Evolutionary conservation across 352 stramenopile species (phyloP), one percentile per base, ranked within the genome.

Genomic region (Porosira glacialis): DNA sequence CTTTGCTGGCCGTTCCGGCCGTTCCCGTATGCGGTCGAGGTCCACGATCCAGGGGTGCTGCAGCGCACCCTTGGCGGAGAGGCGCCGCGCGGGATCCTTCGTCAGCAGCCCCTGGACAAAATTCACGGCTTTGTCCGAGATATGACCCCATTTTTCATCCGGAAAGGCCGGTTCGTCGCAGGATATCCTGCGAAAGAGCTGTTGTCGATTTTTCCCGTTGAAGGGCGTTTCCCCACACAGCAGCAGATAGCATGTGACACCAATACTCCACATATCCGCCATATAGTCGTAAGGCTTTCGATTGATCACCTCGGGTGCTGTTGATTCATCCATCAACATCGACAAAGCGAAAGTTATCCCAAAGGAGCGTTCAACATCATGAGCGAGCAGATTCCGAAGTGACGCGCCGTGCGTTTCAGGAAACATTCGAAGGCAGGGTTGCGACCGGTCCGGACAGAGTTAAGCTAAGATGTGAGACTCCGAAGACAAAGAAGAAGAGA

Each of bases 281-380:
- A 95, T 93, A 21, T 93, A 91, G 76, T 95, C 93, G 68, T 97
- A 97, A 24, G 90, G 90, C 59, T 97, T 95, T 82, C 85, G 93
- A 55, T 87, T 87, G 8, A 90, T 75, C 61, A 90, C 86, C 60
- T 90, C 83, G 86, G 95, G 74, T 78, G 95, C 81, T 93, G 84
- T 53, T 47, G 19, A 3, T 3, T 24, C 8, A n/a, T n/a, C n/a
- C n/a, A n/a, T n/a, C n/a, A n/a, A n/a, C n/a, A n/a, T n/a, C n/a
- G n/a, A n/a, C n/a, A n/a, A n/a, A n/a, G n/a, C n/a, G n/a, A n/a
- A n/a, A n/a, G n/a, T n/a, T n/a, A n/a, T n/a, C n/a, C n/a, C n/a
- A n/a, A n/a, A n/a, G n/a, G n/a, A n/a, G n/a, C n/a, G n/a, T n/a
- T n/a, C n/a, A n/a, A n/a, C n/a, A n/a, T n/a, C n/a, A n/a, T n/a